Evolutionary conservation across 495 filamentous ascomycete species (phyloP).

Genomic region (Amniculicola lignicola): DNA sequence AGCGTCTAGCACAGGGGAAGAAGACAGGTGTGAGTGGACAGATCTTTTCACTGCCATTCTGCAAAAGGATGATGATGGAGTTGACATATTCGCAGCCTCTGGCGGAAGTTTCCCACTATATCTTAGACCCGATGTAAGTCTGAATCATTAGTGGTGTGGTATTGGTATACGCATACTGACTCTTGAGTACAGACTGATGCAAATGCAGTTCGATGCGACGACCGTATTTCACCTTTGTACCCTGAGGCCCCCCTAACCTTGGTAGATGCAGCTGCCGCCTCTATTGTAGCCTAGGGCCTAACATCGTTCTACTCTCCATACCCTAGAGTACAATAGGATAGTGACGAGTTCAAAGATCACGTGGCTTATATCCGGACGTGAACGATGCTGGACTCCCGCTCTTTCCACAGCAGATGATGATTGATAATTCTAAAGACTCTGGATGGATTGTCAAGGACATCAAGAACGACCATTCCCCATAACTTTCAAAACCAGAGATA

Average conservation of each 20-base stretch:
- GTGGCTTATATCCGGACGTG: constrained; percentile 18
- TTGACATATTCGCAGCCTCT: constrained; percentile 2
- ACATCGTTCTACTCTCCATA: constrained; percentile 12
- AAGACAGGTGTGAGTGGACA: constrained; percentile 20
- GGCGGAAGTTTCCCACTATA: constrained; percentile 14
- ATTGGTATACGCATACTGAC: too few relatives aligned
- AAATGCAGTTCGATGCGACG: constrained; percentile 23
- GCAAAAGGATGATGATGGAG: constrained; percentile 12
- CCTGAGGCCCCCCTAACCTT: constrained; percentile 9
- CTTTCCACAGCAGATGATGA: constrained; percentile 20
- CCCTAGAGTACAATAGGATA: constrained; percentile 14
- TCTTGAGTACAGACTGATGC: constrained; percentile 7
- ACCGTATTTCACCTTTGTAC: constrained; percentile 12
- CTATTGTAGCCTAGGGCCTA: constrained; percentile 15
- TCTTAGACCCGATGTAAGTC: constrained; percentile 17
- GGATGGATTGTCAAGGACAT: constrained; percentile 24
- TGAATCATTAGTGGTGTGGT: not conserved
- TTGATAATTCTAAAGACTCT: constrained; percentile 3
- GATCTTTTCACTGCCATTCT: constrained; percentile 14
- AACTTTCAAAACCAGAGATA: constrained; percentile 19
- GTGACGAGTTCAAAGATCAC: constrained; percentile 10
- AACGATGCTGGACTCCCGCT: constrained; percentile 18
- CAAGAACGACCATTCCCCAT: constrained; percentile 14
- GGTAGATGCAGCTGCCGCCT: constrained; percentile 1
- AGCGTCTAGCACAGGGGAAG: constrained; percentile 11